A percentile compares a stretch with the other conserved stretches of the same genome.
These are phyloP conservation scores for Panaeolus papilionaceus DNA, from an alignment of 768 basidiomycete genomes.

Conservation along the genomic window DNA sequence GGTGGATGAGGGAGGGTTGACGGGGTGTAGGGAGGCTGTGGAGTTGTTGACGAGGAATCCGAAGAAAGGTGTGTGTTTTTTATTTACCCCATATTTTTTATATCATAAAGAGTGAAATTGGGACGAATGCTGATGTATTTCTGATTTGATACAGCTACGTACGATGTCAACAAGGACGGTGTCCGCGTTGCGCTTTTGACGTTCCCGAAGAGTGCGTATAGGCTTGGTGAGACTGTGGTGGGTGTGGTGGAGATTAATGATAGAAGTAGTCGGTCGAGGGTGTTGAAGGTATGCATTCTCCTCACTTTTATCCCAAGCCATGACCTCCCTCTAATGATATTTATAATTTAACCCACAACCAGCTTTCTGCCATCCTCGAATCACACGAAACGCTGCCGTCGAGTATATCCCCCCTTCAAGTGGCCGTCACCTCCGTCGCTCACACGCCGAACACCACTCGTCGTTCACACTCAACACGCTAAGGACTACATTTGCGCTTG, in stretches of 20 bases:
- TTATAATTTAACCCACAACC: not conserved
- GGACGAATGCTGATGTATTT: slow-evolving; percentile 9
- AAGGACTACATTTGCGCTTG: slow-evolving; percentile 86
- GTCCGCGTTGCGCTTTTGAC: slow-evolving; percentile 89
- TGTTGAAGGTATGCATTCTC: slow-evolving; percentile 70
- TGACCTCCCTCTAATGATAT: too few relatives aligned
- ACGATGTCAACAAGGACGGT: slow-evolving; percentile 95
- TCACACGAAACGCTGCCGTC: slow-evolving; percentile 85
- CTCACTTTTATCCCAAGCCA: not conserved
- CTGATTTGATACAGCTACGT: slow-evolving; percentile 65
- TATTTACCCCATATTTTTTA: not conserved
- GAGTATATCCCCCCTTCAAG: slow-evolving; percentile 53
- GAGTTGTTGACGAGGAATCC: slow-evolving; percentile 90
- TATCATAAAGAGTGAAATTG: not conserved
- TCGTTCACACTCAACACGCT: slow-evolving; percentile 74
- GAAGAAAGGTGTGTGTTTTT: slow-evolving; percentile 71
- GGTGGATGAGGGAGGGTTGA: slow-evolving; percentile 51
- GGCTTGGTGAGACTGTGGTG: slow-evolving; percentile 90
- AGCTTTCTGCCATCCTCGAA: slow-evolving; percentile 91
- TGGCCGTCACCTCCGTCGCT: slow-evolving; percentile 64
- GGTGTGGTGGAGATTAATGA: slow-evolving; percentile 91
- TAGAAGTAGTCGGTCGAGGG: slow-evolving; percentile 68
- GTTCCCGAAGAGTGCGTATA: slow-evolving; percentile 88
- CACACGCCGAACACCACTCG: slow-evolving; percentile 88
- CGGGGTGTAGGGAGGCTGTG: slow-evolving; percentile 82